A percentile compares a stretch with the other conserved stretches of the same genome.
Evolutionary conservation across 768 basidiomycete species (phyloP).

Genomic region (Clavulina sp.): DNA sequence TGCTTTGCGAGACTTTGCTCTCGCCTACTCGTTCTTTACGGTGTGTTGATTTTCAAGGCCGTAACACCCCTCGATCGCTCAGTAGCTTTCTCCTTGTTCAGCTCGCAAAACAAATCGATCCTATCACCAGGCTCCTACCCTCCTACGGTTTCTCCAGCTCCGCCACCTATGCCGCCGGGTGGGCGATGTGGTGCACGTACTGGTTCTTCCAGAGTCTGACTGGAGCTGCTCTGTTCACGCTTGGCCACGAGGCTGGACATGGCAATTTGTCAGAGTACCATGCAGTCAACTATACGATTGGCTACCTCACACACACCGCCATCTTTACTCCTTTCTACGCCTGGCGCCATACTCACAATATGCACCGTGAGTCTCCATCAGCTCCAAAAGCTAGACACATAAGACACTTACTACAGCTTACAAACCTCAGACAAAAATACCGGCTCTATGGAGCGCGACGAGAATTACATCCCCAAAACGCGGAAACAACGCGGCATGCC

Average conservation of each 20-base stretch:
- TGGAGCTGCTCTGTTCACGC: conserved; percentile 82
- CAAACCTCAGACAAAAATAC: neutral
- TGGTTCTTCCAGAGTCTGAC: conserved; percentile 70
- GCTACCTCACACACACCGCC: conserved; percentile 64
- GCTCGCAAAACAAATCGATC: neutral
- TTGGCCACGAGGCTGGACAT: conserved; percentile 92
- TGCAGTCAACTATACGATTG: conserved; percentile 76
- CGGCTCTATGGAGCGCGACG: conserved; percentile 34
- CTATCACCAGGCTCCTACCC: neutral
- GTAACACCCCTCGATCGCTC: neutral
- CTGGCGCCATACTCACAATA: neutral
- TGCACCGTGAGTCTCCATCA: conserved; percentile 39
- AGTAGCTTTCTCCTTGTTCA: neutral
- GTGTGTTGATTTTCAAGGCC: neutral
- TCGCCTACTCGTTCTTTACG: conserved; percentile 14
- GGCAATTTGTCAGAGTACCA: conserved; percentile 91
- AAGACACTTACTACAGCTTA: neutral
- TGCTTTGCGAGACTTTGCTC: conserved; percentile 28
- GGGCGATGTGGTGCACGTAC: conserved; percentile 54
- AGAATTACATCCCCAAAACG: conserved; percentile 86
- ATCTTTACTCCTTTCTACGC: neutral
- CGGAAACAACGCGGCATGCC: conserved; percentile 47
- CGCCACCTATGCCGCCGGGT: neutral
- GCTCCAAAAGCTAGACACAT: too few relatives aligned
- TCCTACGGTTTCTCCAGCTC: neutral